Percentiles rank a stretch among this genome's conserved stretches.
Conservation (phyloP, 1,284 basidiomycete genomes). For the Lentinus polychrous region DNA sequence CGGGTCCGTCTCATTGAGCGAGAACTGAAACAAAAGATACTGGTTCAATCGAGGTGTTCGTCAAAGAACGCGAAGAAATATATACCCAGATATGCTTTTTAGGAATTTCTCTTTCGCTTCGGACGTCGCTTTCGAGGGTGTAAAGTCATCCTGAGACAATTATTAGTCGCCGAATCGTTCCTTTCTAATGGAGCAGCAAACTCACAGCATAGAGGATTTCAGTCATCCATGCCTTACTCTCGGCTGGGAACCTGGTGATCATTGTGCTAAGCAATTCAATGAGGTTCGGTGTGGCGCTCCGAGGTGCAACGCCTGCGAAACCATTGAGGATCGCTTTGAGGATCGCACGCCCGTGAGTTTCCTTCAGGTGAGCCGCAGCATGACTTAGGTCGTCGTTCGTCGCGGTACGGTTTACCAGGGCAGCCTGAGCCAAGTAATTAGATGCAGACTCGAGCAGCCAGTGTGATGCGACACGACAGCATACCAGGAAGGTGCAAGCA, state of each 20-base stretch:
- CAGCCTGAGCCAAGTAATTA: constrained; percentile 32
- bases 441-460: background rate
- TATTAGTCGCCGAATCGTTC: no score
- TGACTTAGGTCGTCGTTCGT: constrained; percentile 44
- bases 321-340: constrained; percentile 69
- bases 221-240: constrained; percentile 62
- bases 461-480: constrained; percentile 20
- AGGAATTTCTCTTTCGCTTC: constrained; percentile 77
- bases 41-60: background rate
- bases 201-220: constrained; percentile 66
- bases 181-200: no score
- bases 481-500: constrained; percentile 75
- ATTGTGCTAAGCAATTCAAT: constrained; percentile 73
- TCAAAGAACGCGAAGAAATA: background rate
- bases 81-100: constrained; percentile 65
- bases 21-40: constrained; percentile 35
- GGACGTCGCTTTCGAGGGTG: constrained; percentile 51
- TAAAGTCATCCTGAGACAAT: constrained; percentile 56
- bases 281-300: constrained; percentile 78
- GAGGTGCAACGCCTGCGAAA: constrained; percentile 75
- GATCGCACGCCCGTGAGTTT: constrained; percentile 59
- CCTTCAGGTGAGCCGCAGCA: constrained; percentile 44
- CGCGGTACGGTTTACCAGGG: constrained; percentile 56
- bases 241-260: constrained; percentile 45
- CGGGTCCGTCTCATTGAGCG: constrained; percentile 57